phyloP scores from a whole-genome alignment of 2,329 filamentous ascomycete species.

The Colletotrichum sp. region DNA sequence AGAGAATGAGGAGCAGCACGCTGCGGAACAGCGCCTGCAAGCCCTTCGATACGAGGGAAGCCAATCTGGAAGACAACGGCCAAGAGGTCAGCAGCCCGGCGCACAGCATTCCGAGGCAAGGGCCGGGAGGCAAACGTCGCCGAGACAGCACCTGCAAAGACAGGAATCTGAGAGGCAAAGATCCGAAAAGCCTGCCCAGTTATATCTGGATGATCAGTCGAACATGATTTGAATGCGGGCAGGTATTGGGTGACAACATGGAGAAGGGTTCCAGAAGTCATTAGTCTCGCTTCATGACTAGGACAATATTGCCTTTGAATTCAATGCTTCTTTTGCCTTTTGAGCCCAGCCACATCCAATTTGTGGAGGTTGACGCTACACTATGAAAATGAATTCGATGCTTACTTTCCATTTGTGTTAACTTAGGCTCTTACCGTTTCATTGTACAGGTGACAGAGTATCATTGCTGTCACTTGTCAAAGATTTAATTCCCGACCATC shows the following conservation, averaged over 20 bases:
- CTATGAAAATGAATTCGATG: background rate
- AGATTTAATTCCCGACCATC: background rate
- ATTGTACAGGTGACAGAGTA: background rate
- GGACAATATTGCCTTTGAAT: background rate
- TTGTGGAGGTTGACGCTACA: background rate
- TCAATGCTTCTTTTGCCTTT: background rate
- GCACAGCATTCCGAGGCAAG: background rate
- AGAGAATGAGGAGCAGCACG: background rate
- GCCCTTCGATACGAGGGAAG: background rate
- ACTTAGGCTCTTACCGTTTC: background rate
- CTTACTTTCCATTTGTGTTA: background rate
- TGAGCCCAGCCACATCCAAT: background rate
- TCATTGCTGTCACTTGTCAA: background rate
- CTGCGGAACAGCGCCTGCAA: background rate
- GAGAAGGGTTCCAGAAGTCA: background rate
- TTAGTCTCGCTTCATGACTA: background rate
- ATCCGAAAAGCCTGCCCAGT: background rate
- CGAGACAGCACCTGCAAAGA: background rate
- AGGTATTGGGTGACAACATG: background rate
- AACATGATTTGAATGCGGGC: background rate
- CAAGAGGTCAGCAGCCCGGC: background rate
- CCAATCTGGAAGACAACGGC: background rate
- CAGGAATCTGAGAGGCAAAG: background rate
- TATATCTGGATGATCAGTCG: background rate
- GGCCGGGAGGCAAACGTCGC: background rate